Base-by-base conservation (phyloP, 805 yeast species). In the Yarrowia hollandica region DNA sequence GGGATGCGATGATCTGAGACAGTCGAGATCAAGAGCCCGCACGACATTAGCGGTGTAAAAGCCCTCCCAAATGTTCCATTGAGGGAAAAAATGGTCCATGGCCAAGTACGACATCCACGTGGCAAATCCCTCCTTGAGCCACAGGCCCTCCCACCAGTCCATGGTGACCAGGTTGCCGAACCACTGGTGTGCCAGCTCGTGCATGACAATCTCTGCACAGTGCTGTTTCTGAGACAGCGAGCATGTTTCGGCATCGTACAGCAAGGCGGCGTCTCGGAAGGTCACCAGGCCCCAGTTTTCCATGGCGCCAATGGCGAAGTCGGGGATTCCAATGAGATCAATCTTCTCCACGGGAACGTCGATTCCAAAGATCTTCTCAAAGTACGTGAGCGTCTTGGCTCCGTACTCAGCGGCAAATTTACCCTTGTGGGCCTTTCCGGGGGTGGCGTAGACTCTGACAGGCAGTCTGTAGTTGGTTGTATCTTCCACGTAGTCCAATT, bases 101-200 rank as follows among this genome's bases (percentile, higher is more conserved):
- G 90, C 84, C 58, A 79, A 73, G 78, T 80, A 85, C 3, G 90
- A 88, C 68, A 86, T 86, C 84, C 88, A 88, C 19, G 96, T 88
- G 12, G 96, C 96, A 74, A 88, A 88, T 9, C 95, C 94, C 73
- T 88, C 96, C 68, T 88, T 88, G 62, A 88, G 80, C 96, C 96
- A 88, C 64, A 88, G 77, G 66, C 87, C 94, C 66, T 88, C 89
- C 96, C 96, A 88, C 94, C 95, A 89, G 67, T 86, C 83, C 96
- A 88, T 89, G 42, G 96, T 89, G 61, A 88, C 92, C 66, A 86
- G 79, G 71, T 89, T 85, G 58, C 96, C 96, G 68, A 88, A 89
- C 96, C 96, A 89, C 69, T 89, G 94, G 72, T 88, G 96, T 6
- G 95, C 95, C 61, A 88, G 76, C 72, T 88, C 96, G 73, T 89